Conservation (phyloP, 2,329 filamentous ascomycete genomes). For the Aspergillus awamori region DNA sequence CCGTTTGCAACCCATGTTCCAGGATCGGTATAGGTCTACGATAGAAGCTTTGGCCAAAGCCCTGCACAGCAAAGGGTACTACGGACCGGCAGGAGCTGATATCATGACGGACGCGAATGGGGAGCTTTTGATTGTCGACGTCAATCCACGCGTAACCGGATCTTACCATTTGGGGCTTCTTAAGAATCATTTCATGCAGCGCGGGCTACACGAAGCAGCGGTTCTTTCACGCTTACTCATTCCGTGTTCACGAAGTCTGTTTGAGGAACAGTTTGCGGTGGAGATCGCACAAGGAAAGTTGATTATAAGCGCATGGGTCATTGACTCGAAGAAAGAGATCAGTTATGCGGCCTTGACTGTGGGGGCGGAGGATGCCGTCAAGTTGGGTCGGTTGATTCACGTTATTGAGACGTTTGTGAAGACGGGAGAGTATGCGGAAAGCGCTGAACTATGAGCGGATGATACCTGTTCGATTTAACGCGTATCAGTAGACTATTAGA, state of each 20-base stretch:
- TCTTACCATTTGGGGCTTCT: conserved; percentile 8
- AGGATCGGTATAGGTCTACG: background rate
- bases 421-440: background rate
- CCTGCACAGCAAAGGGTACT: conserved; percentile 6
- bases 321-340: background rate
- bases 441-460: background rate
- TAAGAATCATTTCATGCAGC: background rate
- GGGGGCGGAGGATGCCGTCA: background rate
- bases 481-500: background rate
- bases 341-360: background rate
- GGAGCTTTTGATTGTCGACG: conserved; percentile 1
- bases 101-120: conserved; percentile 4
- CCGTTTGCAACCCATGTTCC: background rate
- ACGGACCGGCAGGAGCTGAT: conserved; percentile 11
- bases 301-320: conserved; percentile 8
- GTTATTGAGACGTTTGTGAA: background rate
- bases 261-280: background rate
- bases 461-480: background rate
- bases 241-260: background rate
- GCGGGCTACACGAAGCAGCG: background rate
- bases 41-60: background rate
- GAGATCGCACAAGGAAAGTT: conserved; percentile 2
- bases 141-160: conserved; percentile 13
- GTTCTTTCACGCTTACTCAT: background rate
- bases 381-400: background rate